These are phyloP conservation scores for Metschnikowia continentalis DNA, from an alignment of 805 yeast species.

Conservation along the genomic window DNA sequence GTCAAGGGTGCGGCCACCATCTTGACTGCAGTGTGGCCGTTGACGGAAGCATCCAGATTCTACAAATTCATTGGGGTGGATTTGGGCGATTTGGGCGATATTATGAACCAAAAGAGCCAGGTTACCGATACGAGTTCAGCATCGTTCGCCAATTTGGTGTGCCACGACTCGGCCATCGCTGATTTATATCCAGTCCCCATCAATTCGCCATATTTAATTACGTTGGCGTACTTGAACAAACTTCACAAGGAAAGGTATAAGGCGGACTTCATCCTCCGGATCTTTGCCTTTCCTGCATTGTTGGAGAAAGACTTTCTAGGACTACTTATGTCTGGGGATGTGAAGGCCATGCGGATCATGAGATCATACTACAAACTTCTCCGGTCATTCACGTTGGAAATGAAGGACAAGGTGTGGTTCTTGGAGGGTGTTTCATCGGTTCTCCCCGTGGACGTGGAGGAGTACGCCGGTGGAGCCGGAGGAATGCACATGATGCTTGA, in stretches of 20 bases:
- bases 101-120: constrained; percentile 40
- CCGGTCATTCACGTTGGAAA: constrained; percentile 76
- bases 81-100: constrained; percentile 82
- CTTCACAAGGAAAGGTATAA: constrained; percentile 76
- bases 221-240: constrained; percentile 81
- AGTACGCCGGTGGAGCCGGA: constrained; percentile 80
- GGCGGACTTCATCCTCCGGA: constrained; percentile 79
- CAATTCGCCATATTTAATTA: constrained; percentile 81
- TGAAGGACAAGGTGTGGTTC: constrained; percentile 91
- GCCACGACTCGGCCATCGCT: constrained; percentile 81
- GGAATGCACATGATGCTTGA: constrained; percentile 92
- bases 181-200: constrained; percentile 84
- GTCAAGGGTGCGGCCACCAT: constrained; percentile 97
- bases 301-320: constrained; percentile 77
- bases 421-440: constrained; percentile 80
- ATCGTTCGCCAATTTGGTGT: constrained; percentile 56
- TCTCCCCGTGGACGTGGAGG: constrained; percentile 87
- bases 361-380: constrained; percentile 79
- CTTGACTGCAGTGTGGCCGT: constrained; percentile 93
- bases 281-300: constrained; percentile 91
- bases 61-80: constrained; percentile 71
- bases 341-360: constrained; percentile 87
- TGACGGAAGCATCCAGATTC: constrained; percentile 44
- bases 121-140: constrained; percentile 16
- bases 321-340: constrained; percentile 76